Base-by-base conservation (phyloP, 495 filamentous ascomycete genomes). In the Tuber melanosporum region DNA sequence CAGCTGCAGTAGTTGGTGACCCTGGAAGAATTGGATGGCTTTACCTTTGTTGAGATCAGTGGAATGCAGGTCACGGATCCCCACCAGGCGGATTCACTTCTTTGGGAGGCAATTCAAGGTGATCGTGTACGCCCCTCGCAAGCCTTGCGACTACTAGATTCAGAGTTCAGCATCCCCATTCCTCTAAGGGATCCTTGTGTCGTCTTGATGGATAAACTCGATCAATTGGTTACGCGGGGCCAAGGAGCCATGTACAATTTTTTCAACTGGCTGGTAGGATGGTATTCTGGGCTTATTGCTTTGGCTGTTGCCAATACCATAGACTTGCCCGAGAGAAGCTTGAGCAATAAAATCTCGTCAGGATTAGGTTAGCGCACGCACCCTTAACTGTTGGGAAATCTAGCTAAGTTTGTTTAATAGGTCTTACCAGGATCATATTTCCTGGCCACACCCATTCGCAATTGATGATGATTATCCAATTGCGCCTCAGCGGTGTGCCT, bases 241-340 rank as follows among this genome's bases (percentile, higher is more conserved):
- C 96, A 99, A 81, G 93, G 92, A 44, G 96, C 98, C 83, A 99
- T 99, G 96, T 99, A 99, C 86, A 99, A 99, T 83, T 98, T 99
- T 85, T 99, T 99, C 89, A 99, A 99, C 83, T 99, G 96, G 96
- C 96, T 96, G n/a, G 91, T 91, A 26, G 88, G 97, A 32, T 90
- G 92, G 47, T 93, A 99, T 83, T 95, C 92, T 44, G 89, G 94
- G 70, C 88, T 99, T 46, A 97, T 98, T 83, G 96, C 98, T 19
- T 88, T 99, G 0, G 96, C 96, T 14, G 96, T 99, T 15, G 96
- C 96, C 47, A 99, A 99, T 84, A 99, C 96, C 32, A 99, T 99
- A 95, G 96, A 99, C 85, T 86, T 99, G 36, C 96, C 96, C 0
- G 96, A 99, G 85, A 89, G 96, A 82, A 99, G 95, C 0, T 87